Conservation (phyloP, 108 stramenopile species). For the Aurantiochytrium sp. region DNA sequence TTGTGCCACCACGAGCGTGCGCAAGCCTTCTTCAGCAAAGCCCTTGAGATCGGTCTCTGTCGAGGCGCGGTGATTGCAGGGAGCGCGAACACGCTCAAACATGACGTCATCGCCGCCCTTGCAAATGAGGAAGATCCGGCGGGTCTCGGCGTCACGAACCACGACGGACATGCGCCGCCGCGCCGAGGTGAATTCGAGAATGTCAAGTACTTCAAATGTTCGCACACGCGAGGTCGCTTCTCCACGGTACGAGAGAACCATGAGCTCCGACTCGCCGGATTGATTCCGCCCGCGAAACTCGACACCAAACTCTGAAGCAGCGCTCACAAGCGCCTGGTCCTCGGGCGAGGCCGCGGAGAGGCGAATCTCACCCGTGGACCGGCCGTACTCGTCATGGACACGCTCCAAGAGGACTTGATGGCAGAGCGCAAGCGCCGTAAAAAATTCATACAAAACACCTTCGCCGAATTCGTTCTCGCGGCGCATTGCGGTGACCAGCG, state of each 20-base stretch:
- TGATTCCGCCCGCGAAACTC: constrained; percentile 29
- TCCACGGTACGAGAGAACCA: background rate
- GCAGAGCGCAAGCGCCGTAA: constrained; percentile 43
- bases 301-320: constrained; percentile 44
- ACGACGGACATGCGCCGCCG: constrained; percentile 45
- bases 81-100: background rate
- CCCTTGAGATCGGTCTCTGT: constrained; percentile 21
- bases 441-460: constrained; percentile 27
- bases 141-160: constrained; percentile 20
- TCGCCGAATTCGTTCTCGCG: background rate
- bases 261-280: background rate
- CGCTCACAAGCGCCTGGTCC: constrained; percentile 53
- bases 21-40: constrained; percentile 45
- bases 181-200: constrained; percentile 35
- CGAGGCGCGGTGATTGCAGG: background rate
- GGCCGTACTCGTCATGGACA: constrained; percentile 29
- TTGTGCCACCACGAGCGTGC: constrained; percentile 45
- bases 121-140: constrained; percentile 32
- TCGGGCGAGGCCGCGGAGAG: constrained; percentile 50
- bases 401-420: constrained; percentile 48
- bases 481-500: background rate
- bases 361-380: background rate
- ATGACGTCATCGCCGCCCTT: constrained; percentile 50
- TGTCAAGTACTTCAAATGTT: constrained; percentile 27
- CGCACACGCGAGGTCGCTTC: background rate